These are phyloP conservation scores for Calonectria henricotiae DNA, from an alignment of 2,329 filamentous ascomycete species.

Conservation along the genomic window DNA sequence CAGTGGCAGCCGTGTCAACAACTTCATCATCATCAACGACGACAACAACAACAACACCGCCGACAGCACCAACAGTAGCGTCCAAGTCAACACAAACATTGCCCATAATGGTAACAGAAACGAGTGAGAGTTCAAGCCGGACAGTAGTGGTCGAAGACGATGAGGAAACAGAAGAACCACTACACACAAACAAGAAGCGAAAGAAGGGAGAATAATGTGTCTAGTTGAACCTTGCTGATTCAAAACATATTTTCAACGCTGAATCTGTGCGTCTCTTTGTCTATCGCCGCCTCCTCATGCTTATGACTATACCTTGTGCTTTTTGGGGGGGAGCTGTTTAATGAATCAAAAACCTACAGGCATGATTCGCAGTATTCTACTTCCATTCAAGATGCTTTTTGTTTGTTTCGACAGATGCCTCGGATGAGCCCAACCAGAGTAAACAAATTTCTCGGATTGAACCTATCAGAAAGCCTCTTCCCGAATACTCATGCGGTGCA, in stretches of 20 bases:
- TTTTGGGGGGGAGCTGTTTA: conserved; percentile 8
- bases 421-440: too few relatives aligned
- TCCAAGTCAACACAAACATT: not conserved
- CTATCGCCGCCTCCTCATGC: conserved; percentile 24
- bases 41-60: not conserved
- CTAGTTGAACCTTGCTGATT: conserved; percentile 30
- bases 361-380: too few relatives aligned
- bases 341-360: conserved; percentile 24
- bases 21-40: not conserved
- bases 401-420: too few relatives aligned
- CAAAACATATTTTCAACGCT: conserved; percentile 29
- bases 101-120: not conserved
- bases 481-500: too few relatives aligned
- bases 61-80: not conserved
- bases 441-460: too few relatives aligned
- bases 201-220: conserved; percentile 8
- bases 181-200: not conserved
- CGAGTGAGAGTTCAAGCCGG: not conserved
- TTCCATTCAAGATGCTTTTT: too few relatives aligned
- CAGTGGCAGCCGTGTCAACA: not conserved
- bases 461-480: too few relatives aligned
- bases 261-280: conserved; percentile 19
- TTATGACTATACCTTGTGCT: conserved; percentile 23
- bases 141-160: not conserved
- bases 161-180: not conserved